Base-by-base conservation (phyloP, 108 stramenopile genomes). In the Aurantiochytrium sp. region DNA sequence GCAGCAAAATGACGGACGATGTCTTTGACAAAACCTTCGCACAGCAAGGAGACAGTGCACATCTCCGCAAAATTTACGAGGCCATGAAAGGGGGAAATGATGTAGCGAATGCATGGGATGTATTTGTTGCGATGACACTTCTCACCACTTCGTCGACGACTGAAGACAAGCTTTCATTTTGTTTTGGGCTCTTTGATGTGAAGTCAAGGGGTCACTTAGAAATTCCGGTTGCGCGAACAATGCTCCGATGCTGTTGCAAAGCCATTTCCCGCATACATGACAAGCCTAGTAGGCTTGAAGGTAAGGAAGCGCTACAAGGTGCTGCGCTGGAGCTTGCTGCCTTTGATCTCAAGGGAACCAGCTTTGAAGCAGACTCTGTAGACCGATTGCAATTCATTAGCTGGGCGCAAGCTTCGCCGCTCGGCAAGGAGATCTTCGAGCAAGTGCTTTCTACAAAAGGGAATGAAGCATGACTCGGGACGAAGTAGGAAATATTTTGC, bases 1-100 rank as follows among this genome's bases (percentile, higher is more conserved):
- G 76, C 76, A 53, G 51, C 76, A 83, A 83, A 35, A 83, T 83
- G 76, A 83, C 76, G 19, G 76, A 83, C 51, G 76, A 83, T 10
- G 49, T 83, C n/a, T 83, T 53, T 83, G 76, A 47, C 45, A 83
- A 83, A 28, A 53, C 76, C 25, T 83, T 83, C 23, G 64, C 35
- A 57, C 55, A 57, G 64, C 21, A 69, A 14, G 12, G 10, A 3
- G 42, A 14, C 14, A 42, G 35, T 10, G 42, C 64, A 83, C n/a
- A 83, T 6, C 14, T 83, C 12, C 51, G 28, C 19, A 8, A 12
- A 6, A 83, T 83, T 6, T 83, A 53, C 49, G 49, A 83, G 10
- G 14, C 51, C 8, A 83, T 83, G 76, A 83, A 83, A 23, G 23
- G 19, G 12, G 25, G 19, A 6, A 55, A 83, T 43, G 76, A 12